A percentile compares a stretch with the other conserved stretches of the same genome.
Conservation (phyloP, 805 yeast species). For the Blastobotrys chiropterorum region DNA sequence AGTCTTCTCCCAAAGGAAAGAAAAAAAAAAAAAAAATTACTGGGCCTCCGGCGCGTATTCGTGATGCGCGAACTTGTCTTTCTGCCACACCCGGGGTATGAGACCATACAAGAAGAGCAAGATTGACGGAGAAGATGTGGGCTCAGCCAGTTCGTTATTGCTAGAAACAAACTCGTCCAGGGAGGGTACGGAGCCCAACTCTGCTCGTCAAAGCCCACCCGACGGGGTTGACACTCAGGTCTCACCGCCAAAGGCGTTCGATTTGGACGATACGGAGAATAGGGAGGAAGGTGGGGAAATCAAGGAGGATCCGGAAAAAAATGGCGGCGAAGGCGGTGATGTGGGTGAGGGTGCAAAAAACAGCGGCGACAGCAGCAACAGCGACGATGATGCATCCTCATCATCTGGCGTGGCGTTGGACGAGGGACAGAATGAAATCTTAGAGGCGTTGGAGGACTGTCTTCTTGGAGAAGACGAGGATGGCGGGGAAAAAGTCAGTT, state of each 20-base stretch:
- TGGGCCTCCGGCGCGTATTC: background rate
- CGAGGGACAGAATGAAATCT: slow-evolving; percentile 17
- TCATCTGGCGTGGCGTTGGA: slow-evolving; percentile 9
- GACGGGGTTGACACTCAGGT: background rate
- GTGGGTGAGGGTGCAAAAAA: slow-evolving; percentile 11
- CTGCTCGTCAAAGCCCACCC: background rate
- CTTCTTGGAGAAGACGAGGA: slow-evolving; percentile 16
- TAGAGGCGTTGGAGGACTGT: slow-evolving; percentile 22
- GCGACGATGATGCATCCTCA: slow-evolving; percentile 12
- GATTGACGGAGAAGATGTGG: background rate
- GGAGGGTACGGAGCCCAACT: background rate
- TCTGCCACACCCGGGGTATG: background rate
- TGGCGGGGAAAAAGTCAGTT: slow-evolving; percentile 15
- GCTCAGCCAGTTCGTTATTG: no score
- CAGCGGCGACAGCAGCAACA: slow-evolving; percentile 12
- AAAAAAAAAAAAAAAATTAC: background rate
- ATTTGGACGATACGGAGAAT: slow-evolving; percentile 19
- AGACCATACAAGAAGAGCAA: slow-evolving; percentile 6
- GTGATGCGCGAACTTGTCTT: background rate
- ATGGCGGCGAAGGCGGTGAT: no score
- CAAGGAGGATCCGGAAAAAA: slow-evolving; percentile 11
- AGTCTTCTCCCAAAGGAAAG: background rate
- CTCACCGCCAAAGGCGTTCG: background rate
- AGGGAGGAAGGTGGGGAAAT: slow-evolving; percentile 20
- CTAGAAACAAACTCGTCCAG: background rate